A percentile compares a stretch with the other conserved stretches of the same genome.
Evolutionary conservation across 176 grass and related monocot species (phyloP).

Genomic region (Musa troglodytarum): DNA sequence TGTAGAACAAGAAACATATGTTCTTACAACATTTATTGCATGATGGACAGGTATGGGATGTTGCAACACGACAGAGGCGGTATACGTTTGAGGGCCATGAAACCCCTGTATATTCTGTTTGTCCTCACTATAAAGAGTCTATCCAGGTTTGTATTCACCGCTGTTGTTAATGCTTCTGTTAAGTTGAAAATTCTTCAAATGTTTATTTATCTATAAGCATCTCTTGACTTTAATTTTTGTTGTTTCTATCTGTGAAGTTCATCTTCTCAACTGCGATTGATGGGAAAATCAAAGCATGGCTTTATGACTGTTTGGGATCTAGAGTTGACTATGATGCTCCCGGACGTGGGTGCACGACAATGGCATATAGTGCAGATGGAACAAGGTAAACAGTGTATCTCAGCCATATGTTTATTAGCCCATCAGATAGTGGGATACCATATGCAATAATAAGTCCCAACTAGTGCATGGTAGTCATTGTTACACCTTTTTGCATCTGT

Average conservation of each 20-base stretch:
- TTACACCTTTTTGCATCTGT: background rate
- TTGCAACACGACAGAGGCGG: background rate
- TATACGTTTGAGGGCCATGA: constrained; percentile 18
- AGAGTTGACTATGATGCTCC: constrained; percentile 13
- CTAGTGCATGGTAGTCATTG: background rate
- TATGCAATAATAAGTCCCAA: background rate
- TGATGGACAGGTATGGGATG: constrained; percentile 14
- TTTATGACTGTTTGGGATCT: constrained; percentile 13
- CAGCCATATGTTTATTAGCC: background rate
- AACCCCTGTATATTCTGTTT: constrained; percentile 20
- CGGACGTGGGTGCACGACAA: constrained; percentile 9
- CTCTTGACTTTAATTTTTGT: background rate
- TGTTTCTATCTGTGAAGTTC: constrained; percentile 1
- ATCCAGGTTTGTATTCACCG: constrained; percentile 1
- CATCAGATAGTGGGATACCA: background rate
- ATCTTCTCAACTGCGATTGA: constrained; percentile 20
- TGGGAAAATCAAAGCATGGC: constrained; percentile 23
- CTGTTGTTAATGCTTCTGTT: background rate
- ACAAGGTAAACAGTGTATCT: background rate
- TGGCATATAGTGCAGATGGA: constrained; percentile 13
- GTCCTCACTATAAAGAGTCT: constrained; percentile 13
- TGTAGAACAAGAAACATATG: background rate
- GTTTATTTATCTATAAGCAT: background rate
- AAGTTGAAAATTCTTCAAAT: background rate
- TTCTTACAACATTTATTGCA: background rate